Base-by-base conservation (phyloP, 345 rosid genomes). In the Cochlearia excelsa region DNA sequence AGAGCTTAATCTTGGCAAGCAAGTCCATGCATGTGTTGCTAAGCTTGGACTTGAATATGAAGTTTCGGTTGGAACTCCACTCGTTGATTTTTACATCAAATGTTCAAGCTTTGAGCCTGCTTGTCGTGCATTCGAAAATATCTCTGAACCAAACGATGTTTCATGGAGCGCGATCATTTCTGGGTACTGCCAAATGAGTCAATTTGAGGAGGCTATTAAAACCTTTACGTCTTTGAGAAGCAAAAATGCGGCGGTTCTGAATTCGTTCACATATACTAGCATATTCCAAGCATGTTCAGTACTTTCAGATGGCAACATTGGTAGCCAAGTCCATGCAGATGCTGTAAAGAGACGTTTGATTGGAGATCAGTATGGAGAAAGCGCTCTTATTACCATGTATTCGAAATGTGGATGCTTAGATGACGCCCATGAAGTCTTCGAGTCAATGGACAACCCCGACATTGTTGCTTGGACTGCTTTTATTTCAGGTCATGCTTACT, bases 381-480 rank as follows among this genome's bases (percentile, higher is more conserved):
- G 86, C 57, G 90, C 93, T 53, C 61, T 82, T 47, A 76, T 83
- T 45, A 78, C 90, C 2, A 79, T 88, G 90, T 85, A 83, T 64
- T 71, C 90, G 1, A 85, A 79, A 70, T 82, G 90, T 11, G 93
- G 96, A 35, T 76, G 75, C 69, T 74, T 83, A 62, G 82, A 79
- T 44, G 68, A 69, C 63, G 96, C 96, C 26, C 23, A 35, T 59
- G 76, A 31, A 62, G 86, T 80, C 44, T 88, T 88, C 57, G 72
- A 75, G 48, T 79, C 78, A 8, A 80, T 88, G 59, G 68, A 51
- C 39, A 65, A 71, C 28, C 90, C 90, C 4, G 96, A 85, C 56
- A 75, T 76, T 7, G 84, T 88, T 66, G 88, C 86, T 45, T 88
- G 96, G 93, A 85, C 93, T 0, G 86, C 90, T 30, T 76, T 82